phyloP scores from a whole-genome alignment of 352 stramenopile genomes.

The Blastocystis sp. region DNA sequence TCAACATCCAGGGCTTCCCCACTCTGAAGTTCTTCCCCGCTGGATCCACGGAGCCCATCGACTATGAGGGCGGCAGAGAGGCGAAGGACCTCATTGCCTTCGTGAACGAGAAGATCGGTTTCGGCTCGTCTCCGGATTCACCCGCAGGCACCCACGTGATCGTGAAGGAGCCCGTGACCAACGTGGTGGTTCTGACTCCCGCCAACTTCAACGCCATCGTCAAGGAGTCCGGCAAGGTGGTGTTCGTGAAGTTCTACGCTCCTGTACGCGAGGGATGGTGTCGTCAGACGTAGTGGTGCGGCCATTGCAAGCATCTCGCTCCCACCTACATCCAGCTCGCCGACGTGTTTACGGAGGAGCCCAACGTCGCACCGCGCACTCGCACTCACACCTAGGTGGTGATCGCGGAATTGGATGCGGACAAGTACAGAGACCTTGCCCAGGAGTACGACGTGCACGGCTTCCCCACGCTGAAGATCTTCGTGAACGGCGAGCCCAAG shows the following conservation, averaged over 20 bases:
- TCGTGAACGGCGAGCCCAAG: slow-evolving; percentile 44
- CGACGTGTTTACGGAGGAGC: slow-evolving; percentile 57
- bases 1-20: slow-evolving; percentile 57
- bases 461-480: slow-evolving; percentile 65
- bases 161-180: slow-evolving; percentile 40
- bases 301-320: slow-evolving; percentile 77
- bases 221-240: slow-evolving; percentile 42
- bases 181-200: slow-evolving; percentile 58
- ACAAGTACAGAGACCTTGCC: slow-evolving; percentile 40
- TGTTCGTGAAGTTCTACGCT: slow-evolving; percentile 67
- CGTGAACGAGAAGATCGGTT: slow-evolving; percentile 27
- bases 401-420: slow-evolving; percentile 87
- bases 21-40: slow-evolving; percentile 64
- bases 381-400: slow-evolving; percentile 74
- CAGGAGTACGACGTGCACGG: slow-evolving; percentile 36
- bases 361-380: neutral
- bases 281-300: slow-evolving; percentile 71
- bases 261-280: neutral
- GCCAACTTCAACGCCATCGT: slow-evolving; percentile 53
- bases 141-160: slow-evolving; percentile 29
- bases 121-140: neutral
- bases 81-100: slow-evolving; percentile 23
- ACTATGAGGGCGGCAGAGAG: slow-evolving; percentile 25
- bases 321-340: slow-evolving; percentile 77
- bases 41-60: slow-evolving; percentile 7